Base-by-base conservation (phyloP, 139 green algal species). In the Picochlorum sp. region DNA sequence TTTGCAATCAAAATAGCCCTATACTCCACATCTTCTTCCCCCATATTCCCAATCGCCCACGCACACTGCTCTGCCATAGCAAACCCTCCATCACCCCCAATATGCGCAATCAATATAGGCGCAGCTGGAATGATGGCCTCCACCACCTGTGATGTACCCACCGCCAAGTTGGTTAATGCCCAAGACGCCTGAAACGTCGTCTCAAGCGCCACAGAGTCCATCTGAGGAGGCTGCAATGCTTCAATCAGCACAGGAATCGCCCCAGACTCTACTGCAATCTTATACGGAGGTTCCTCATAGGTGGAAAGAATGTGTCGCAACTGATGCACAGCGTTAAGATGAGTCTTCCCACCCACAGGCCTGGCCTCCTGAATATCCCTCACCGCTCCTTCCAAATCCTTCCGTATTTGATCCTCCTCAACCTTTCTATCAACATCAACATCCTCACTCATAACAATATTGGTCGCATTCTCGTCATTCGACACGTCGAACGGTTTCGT, bases 1-100 rank as follows among this genome's bases (percentile, higher is more conserved):
- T 80, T 80, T 46, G 75, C 61, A 13, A 80, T 59, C 44, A 81
- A 49, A 5, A 56, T 71, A 34, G 61, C 41, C 2, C 71, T 59
- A 44, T 80, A 68, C 4, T 69, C 75, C 8, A 56, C 56, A 41
- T 71, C 75, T 34, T 81, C 75, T 5, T 30, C 75, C 6, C 72
- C 75, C 4, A 81, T 56, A 54, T 81, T 81, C 30, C 75, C 74
- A 37, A 81, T n/a, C 0, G 72, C 75, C 75, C 75, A 82, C 16
- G 73, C 75, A n/a, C 68, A 70, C 68, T 82, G 75, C 73, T 81
- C 73, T 23, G 75, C 75, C 28, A 82, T 65, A 2, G 70, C 41
- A 46, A 75, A 56, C 38, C 74, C 74, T 54, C 54, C 73, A 37
- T 58, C 64, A 26, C 65, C 68, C 6, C 56, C 66, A 38, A 81